Conservation (phyloP, 148 eudicot genomes). For the Bassia scoparia region DNA sequence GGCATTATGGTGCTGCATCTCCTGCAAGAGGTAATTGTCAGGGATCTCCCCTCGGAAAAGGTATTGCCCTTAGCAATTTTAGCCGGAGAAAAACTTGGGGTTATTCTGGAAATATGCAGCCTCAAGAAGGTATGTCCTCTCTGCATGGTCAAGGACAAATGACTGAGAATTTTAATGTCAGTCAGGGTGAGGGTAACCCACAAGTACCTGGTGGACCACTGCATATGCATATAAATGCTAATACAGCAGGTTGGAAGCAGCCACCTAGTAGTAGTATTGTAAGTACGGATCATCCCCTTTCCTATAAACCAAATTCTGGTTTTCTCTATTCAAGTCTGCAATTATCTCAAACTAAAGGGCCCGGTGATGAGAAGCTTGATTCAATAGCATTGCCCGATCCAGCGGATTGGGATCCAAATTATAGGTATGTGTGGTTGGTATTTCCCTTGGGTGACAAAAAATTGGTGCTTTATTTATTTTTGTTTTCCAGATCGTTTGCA, state of each 20-base stretch:
- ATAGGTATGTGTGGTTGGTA: constrained; percentile 53
- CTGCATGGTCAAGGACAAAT: constrained; percentile 56
- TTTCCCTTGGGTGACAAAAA: constrained; percentile 4
- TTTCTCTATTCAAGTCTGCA: constrained; percentile 35
- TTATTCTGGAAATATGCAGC: constrained; percentile 48
- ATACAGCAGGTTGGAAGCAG: constrained; percentile 47
- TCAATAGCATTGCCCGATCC: constrained; percentile 68
- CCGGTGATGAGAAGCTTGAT: constrained; percentile 49
- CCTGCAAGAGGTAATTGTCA: constrained; percentile 72
- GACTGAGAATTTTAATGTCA: constrained; percentile 34
- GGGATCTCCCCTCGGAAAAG: constrained; percentile 90
- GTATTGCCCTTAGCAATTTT: constrained; percentile 53
- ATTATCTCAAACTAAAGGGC: constrained; percentile 33
- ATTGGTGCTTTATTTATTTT: background rate
- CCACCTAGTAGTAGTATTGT: constrained; percentile 45
- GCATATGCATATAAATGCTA: constrained; percentile 50
- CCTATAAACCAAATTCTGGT: constrained; percentile 31
- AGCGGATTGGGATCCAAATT: constrained; percentile 98
- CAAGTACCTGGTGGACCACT: constrained; percentile 41
- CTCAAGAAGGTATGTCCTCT: constrained; percentile 54
- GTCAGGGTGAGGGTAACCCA: constrained; percentile 55
- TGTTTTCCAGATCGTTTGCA: constrained; percentile 3
- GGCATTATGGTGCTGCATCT: constrained; percentile 73
- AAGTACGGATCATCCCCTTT: constrained; percentile 36
- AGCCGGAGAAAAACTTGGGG: constrained; percentile 68